Conservation (phyloP, 2,329 filamentous ascomycete species). For the Fusarium falciforme region DNA sequence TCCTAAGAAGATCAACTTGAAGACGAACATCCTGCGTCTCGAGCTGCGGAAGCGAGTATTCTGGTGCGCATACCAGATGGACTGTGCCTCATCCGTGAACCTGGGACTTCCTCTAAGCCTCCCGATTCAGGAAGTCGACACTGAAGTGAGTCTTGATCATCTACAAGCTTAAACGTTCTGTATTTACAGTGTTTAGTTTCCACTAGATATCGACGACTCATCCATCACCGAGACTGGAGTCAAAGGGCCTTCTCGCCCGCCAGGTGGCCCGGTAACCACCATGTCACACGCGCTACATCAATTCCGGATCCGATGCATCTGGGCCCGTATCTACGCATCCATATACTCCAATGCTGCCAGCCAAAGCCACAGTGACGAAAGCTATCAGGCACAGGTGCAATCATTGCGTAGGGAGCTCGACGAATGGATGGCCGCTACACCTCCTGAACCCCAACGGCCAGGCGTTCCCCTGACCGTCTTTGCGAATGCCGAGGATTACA, state of each 20-base stretch:
- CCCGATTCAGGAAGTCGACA: constrained; percentile 12
- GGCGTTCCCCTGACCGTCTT: background rate
- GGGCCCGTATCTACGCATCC: constrained; percentile 6
- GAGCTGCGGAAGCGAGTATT: constrained; percentile 14
- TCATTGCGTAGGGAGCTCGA: constrained; percentile 4
- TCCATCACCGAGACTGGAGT: background rate
- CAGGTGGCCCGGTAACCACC: background rate
- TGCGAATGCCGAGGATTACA: background rate
- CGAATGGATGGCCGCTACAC: constrained; percentile 9
- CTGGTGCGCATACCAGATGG: constrained; percentile 16
- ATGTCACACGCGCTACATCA: constrained; percentile 9
- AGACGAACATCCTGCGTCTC: background rate
- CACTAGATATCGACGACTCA: constrained; percentile 13
- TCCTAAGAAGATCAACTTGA: background rate
- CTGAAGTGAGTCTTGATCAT: constrained; percentile 2
- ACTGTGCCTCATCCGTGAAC: constrained; percentile 2
- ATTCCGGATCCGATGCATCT: constrained; percentile 10
- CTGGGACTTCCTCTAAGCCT: constrained; percentile 13
- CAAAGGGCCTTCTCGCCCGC: background rate
- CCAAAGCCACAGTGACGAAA: background rate
- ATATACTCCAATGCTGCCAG: background rate
- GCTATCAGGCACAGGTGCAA: background rate
- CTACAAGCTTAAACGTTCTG: too few relatives aligned
- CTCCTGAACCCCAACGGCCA: background rate
- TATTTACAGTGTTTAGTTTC: background rate